Percentiles rank a stretch among this genome's conserved stretches.
phyloP scores from a whole-genome alignment of 1,139 yeast species.

The Meyerozyma sp. region DNA sequence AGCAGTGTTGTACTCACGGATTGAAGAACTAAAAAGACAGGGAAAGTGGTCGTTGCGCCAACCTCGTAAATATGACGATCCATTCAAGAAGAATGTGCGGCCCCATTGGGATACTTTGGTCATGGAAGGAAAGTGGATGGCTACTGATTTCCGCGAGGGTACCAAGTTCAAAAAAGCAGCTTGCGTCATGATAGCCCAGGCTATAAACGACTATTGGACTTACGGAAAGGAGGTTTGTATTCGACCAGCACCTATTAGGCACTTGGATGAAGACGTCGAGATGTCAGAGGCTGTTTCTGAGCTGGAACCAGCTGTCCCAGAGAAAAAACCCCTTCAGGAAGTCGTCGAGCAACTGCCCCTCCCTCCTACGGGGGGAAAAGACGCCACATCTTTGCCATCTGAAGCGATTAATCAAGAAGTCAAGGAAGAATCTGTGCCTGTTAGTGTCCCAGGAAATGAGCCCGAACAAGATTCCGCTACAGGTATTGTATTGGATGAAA shows the following conservation, averaged over 20 bases:
- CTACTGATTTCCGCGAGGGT: slow-evolving; percentile 71
- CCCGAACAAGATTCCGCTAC: slow-evolving; percentile 6
- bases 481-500: slow-evolving; percentile 2
- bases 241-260: slow-evolving; percentile 32
- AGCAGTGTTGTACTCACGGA: slow-evolving; percentile 86
- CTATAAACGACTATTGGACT: slow-evolving; percentile 72
- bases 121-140: slow-evolving; percentile 85
- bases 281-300: not conserved
- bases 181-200: slow-evolving; percentile 65
- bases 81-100: slow-evolving; percentile 38
- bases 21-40: slow-evolving; percentile 83
- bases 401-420: slow-evolving; percentile 9
- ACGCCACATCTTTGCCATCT: slow-evolving; percentile 7
- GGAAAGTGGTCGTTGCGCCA: slow-evolving; percentile 92
- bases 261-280: slow-evolving; percentile 13
- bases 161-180: slow-evolving; percentile 64
- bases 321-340: too few relatives aligned
- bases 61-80: slow-evolving; percentile 68
- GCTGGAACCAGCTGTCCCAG: not conserved
- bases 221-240: slow-evolving; percentile 69
- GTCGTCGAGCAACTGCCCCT: not conserved
- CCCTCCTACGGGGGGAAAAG: not conserved
- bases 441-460: slow-evolving; percentile 4
- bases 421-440: slow-evolving; percentile 5
- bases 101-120: slow-evolving; percentile 71